These are phyloP conservation scores for Linnemannia elongata DNA, from an alignment of 192 early-diverging fungal genomes.

Conservation along the genomic window DNA sequence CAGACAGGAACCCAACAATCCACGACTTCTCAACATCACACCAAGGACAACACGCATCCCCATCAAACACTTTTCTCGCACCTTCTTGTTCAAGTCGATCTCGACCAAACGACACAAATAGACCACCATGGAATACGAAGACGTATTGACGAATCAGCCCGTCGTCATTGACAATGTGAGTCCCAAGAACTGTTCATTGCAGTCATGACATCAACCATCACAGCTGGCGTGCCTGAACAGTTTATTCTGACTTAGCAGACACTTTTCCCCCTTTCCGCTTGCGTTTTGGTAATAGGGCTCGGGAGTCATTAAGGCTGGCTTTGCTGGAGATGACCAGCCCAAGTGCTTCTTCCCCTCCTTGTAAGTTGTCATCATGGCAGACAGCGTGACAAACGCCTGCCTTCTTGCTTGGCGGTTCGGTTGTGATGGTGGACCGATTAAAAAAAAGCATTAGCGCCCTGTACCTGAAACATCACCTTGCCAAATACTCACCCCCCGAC, in stretches of 20 bases:
- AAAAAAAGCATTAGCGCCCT: background rate
- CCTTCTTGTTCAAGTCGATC: background rate
- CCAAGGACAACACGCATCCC: background rate
- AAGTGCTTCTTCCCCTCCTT: slow-evolving; percentile 96
- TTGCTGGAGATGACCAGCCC: slow-evolving; percentile 97
- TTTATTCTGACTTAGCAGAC: slow-evolving; percentile 8
- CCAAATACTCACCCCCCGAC: background rate
- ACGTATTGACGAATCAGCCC: slow-evolving; percentile 97
- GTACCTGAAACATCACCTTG: background rate
- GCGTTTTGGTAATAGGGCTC: slow-evolving; percentile 81
- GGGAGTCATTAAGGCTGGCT: slow-evolving; percentile 98
- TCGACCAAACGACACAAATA: background rate
- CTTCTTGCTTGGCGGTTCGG: background rate
- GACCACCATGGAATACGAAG: slow-evolving; percentile 83
- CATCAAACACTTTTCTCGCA: background rate
- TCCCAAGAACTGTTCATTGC: background rate
- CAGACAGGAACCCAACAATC: background rate
- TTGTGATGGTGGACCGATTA: background rate
- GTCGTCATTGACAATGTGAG: slow-evolving; percentile 99
- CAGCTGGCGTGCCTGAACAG: slow-evolving; percentile 17
- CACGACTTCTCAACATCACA: background rate
- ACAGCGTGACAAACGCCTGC: background rate
- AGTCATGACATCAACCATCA: background rate
- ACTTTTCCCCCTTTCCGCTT: background rate
- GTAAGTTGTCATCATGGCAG: slow-evolving; percentile 63